Evolutionary conservation across 164 flowering plant genomes (phyloP).

Genomic region (Berberis thunbergii): DNA sequence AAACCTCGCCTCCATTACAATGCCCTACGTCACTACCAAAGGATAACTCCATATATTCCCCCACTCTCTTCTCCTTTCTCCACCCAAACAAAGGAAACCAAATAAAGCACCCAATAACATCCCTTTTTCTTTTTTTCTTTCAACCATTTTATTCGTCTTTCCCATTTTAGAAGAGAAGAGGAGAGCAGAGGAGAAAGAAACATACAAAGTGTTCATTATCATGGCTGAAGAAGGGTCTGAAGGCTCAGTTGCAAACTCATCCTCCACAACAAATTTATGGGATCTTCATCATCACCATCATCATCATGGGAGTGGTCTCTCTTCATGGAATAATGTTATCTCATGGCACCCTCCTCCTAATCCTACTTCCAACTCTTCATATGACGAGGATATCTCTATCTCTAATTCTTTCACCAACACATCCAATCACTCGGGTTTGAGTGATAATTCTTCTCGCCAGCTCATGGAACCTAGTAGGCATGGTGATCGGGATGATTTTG

Average conservation of each 20-base stretch:
- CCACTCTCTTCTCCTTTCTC: background rate
- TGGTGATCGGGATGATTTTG: slow-evolving; percentile 14
- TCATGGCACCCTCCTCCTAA: slow-evolving; percentile 25
- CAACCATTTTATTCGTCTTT: too few relatives aligned
- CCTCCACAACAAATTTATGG: slow-evolving; percentile 37
- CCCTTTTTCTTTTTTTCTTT: slow-evolving; percentile 1
- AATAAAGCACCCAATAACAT: background rate
- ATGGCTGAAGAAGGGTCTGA: slow-evolving; percentile 50
- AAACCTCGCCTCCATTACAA: slow-evolving; percentile 13
- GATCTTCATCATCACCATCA: slow-evolving; percentile 15
- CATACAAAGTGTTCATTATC: background rate
- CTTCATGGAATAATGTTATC: slow-evolving; percentile 25
- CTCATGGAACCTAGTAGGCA: slow-evolving; percentile 4
- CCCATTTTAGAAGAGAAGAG: too few relatives aligned
- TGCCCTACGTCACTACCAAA: slow-evolving; percentile 21
- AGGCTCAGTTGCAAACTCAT: slow-evolving; percentile 34
- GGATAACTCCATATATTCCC: slow-evolving; percentile 26
- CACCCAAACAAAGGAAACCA: background rate
- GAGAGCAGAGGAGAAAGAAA: too few relatives aligned
- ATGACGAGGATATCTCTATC: slow-evolving; percentile 50
- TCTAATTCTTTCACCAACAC: slow-evolving; percentile 42
- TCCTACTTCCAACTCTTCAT: slow-evolving; percentile 37
- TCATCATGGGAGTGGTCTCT: slow-evolving; percentile 16
- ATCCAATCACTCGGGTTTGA: slow-evolving; percentile 39
- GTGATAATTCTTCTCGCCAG: slow-evolving; percentile 37